Conservation (phyloP, 2,329 filamentous ascomycete genomes). For the Grosmannia serpens region DNA sequence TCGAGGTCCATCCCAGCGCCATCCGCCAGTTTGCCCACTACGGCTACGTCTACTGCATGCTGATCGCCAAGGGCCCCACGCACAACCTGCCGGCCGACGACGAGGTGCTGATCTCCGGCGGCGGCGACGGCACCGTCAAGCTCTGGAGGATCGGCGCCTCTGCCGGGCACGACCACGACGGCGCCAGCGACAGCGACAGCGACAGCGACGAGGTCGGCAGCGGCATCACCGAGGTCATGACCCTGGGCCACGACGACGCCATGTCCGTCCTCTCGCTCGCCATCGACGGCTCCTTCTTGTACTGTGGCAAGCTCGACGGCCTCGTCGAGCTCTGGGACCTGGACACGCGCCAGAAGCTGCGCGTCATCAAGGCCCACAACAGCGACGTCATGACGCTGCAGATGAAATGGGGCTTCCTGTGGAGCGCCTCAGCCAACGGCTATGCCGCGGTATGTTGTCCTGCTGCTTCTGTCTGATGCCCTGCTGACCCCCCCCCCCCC, state of each 20-base stretch:
- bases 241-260: slow-evolving; percentile 47
- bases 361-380: slow-evolving; percentile 70
- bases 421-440: slow-evolving; percentile 85
- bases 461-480: neutral
- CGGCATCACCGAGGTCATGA: slow-evolving; percentile 59
- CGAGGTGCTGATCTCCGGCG: slow-evolving; percentile 80
- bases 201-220: neutral
- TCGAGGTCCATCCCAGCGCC: slow-evolving; percentile 73
- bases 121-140: slow-evolving; percentile 88
- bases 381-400: slow-evolving; percentile 79
- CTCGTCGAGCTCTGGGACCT: slow-evolving; percentile 94
- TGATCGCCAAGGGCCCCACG: slow-evolving; percentile 61
- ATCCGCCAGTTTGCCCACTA: slow-evolving; percentile 86
- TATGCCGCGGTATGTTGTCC: slow-evolving; percentile 57
- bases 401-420: slow-evolving; percentile 74
- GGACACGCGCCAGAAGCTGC: slow-evolving; percentile 80
- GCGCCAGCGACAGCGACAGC: slow-evolving; percentile 35
- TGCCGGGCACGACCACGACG: slow-evolving; percentile 21
- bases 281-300: slow-evolving; percentile 83
- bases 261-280: slow-evolving; percentile 65
- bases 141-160: slow-evolving; percentile 59
- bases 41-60: slow-evolving; percentile 95
- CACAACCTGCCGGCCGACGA: slow-evolving; percentile 58
- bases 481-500: neutral
- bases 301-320: slow-evolving; percentile 77